phyloP scores from a whole-genome alignment of 495 filamentous ascomycete genomes.

The Tuber borchii region DNA sequence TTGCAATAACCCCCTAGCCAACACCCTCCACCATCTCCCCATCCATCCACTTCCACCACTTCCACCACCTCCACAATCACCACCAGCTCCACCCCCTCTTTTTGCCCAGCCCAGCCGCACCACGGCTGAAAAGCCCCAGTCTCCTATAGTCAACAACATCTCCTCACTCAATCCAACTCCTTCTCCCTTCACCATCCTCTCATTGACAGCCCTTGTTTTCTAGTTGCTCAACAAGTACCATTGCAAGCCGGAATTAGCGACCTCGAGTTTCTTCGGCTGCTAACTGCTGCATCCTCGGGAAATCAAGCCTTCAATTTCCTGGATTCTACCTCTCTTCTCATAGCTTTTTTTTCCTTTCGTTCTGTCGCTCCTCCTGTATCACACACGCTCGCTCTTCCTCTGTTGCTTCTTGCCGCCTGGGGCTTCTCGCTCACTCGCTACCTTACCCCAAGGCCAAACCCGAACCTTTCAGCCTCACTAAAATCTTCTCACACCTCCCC shows the following conservation, averaged over 20 bases:
- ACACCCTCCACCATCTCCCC: slow-evolving; percentile 10
- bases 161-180: neutral
- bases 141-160: neutral
- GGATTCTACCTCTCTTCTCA: neutral
- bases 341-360: neutral
- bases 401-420: neutral
- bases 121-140: neutral
- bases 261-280: neutral
- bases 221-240: neutral
- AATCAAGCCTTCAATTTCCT: neutral
- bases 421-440: neutral
- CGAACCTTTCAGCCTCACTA: neutral
- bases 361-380: slow-evolving; percentile 1
- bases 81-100: neutral
- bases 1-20: slow-evolving; percentile 7
- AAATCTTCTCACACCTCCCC: neutral
- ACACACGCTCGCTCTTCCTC: neutral
- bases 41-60: neutral
- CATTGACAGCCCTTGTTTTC: neutral
- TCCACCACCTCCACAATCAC: slow-evolving; percentile 5
- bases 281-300: neutral
- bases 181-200: neutral
- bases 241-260: neutral
- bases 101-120: slow-evolving; percentile 1
- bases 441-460: neutral